Evolutionary conservation across 257 asterid species (phyloP), one percentile per base, ranked within the genome.

Genomic region (Misopates orontium): DNA sequence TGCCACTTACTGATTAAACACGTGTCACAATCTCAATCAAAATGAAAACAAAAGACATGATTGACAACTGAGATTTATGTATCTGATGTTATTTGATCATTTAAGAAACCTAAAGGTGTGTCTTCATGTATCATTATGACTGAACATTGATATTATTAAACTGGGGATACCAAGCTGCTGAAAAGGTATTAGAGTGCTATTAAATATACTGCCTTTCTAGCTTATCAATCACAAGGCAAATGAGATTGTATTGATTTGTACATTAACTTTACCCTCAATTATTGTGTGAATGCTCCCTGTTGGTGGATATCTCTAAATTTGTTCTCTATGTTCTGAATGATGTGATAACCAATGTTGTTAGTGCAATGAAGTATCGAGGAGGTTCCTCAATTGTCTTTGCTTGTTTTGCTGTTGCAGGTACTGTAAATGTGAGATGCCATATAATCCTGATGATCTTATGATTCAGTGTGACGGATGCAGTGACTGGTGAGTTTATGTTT

Each of bases 341-440:
- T 57, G 45, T 47, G 21, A 54, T 54, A 20, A 49, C 21, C 24
- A 22, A 23, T 45, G 10, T 68, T 15, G 56, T 66, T 20, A 55
- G 45, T 60, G 50, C 65, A 24, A 25, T 40, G 42, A 41, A 20
- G 32, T 40, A 44, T 36, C 50, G 62, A 60, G 3, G 25, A 25
- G 10, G 40, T 60, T 64, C n/a, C 15, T 55, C 49, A 60, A 59
- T 25, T 62, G 39, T 39, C 56, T 42, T 12, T 63, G 40, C 56
- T 56, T 36, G 15, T 75, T 78, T 47, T 65, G 50, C 52, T 72
- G 44, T 50, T 69, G 66, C 83, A 92, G 98, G 80, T 92, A 87
- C 67, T 92, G 98, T 67, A 89, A 92, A 77, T 92, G 98, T 69
- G 98, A 92, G 79, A 92, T 91, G 98, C 97, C 98, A 61, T 89